phyloP scores from a whole-genome alignment of 2,329 filamentous ascomycete species.

The Colletotrichum tabaci region DNA sequence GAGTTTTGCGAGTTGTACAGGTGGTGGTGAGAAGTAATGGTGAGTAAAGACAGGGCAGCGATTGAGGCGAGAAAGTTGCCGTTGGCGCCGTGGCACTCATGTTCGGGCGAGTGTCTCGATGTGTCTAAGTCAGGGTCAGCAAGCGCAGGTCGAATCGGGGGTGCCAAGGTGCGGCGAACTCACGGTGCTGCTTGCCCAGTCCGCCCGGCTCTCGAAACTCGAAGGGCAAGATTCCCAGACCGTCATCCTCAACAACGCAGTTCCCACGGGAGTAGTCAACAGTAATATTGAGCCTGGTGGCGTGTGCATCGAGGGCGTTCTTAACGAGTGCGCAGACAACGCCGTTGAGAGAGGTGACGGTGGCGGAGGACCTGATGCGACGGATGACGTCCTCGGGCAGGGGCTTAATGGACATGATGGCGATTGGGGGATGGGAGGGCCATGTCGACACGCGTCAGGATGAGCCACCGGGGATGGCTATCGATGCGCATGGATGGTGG shows the following conservation, averaged over 20 bases:
- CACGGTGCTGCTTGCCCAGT: conserved; percentile 81
- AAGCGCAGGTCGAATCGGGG: background rate
- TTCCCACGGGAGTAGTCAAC: conserved; percentile 83
- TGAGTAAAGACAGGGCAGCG: conserved; percentile 81
- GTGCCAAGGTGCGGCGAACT: conserved; percentile 48
- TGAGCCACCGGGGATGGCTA: conserved; percentile 14
- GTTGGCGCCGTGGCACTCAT: conserved; percentile 73
- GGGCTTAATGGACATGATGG: conserved; percentile 74
- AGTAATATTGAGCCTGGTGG: conserved; percentile 77
- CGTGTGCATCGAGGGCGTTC: conserved; percentile 87
- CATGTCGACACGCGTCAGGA: conserved; percentile 20
- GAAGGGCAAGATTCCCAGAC: conserved; percentile 78
- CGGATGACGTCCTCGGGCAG: conserved; percentile 80
- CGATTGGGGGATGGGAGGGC: background rate
- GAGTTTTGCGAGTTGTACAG: conserved; percentile 73
- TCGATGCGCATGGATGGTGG: background rate
- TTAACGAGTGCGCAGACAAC: conserved; percentile 81
- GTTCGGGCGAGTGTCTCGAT: conserved; percentile 74
- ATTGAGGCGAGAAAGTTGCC: conserved; percentile 86
- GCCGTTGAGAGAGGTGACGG: conserved; percentile 80
- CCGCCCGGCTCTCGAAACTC: conserved; percentile 83
- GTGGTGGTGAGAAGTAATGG: conserved; percentile 80
- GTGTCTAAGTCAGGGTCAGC: conserved; percentile 71
- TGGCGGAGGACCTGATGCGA: conserved; percentile 88
- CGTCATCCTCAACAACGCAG: conserved; percentile 89